Conservation (phyloP, 306 rosid species). For the Pyrus bretschneideri region DNA sequence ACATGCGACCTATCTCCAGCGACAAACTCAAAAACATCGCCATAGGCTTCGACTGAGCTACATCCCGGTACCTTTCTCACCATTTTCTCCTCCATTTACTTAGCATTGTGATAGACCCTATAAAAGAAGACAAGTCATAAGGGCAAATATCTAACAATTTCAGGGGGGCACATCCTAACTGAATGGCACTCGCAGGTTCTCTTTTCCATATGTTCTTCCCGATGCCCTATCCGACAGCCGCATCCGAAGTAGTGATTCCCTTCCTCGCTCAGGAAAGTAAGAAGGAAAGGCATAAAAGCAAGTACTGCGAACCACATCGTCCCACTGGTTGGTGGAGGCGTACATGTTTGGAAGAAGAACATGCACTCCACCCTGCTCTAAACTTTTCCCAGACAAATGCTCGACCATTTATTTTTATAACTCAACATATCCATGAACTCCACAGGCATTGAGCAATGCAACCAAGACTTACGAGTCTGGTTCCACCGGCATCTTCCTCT, state of each 20-base stretch:
- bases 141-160: no score
- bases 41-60: constrained; percentile 34
- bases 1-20: constrained; percentile 31
- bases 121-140: no score
- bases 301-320: constrained; percentile 4
- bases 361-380: constrained; percentile 38
- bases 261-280: no score
- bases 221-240: no score
- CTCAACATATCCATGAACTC: constrained; percentile 34
- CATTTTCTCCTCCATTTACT: constrained; percentile 35
- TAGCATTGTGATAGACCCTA: constrained; percentile 2
- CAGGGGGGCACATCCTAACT: no score
- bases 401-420: constrained; percentile 28
- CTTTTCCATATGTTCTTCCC: no score
- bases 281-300: no score
- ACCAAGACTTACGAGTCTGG: constrained; percentile 42
- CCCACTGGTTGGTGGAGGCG: constrained; percentile 37
- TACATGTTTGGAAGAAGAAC: constrained; percentile 41
- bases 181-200: no score
- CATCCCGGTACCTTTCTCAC: constrained; percentile 38
- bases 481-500: constrained; percentile 33
- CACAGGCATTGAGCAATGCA: constrained; percentile 44
- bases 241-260: no score
- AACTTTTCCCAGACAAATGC: constrained; percentile 22
- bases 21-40: constrained; percentile 30